Percentiles rank a stretch among this genome's conserved stretches.
Conservation (phyloP, 352 stramenopile genomes). For the Globisporangium nagaii region DNA sequence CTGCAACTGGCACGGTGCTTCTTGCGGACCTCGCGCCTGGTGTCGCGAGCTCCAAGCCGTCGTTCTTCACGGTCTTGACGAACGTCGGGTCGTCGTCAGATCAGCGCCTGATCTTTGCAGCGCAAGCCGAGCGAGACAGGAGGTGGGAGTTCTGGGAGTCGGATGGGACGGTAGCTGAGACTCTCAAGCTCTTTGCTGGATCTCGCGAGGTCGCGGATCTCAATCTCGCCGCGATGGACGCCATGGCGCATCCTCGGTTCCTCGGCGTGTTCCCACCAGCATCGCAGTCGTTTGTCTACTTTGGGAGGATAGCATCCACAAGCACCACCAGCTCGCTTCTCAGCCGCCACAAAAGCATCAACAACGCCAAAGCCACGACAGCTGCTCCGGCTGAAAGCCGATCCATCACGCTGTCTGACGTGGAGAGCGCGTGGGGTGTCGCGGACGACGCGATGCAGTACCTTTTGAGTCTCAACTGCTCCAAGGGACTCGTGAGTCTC, state of each 20-base stretch:
- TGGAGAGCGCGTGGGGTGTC: constrained; percentile 8
- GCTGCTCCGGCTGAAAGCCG: constrained; percentile 4
- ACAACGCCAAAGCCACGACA: background rate
- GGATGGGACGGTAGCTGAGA: constrained; percentile 38
- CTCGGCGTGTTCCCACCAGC: background rate
- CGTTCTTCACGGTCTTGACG: constrained; percentile 35
- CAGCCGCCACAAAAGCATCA: background rate
- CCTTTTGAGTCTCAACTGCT: constrained; percentile 24
- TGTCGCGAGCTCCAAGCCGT: constrained; percentile 18
- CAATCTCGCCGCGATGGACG: constrained; percentile 27
- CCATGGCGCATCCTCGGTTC: constrained; percentile 9
- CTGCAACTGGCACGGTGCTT: constrained; percentile 33
- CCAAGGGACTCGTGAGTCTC: constrained; percentile 32
- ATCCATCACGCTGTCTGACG: constrained; percentile 37
- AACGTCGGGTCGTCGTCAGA: background rate
- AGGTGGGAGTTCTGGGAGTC: constrained; percentile 49
- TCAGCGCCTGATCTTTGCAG: constrained; percentile 25
- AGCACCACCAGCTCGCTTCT: background rate
- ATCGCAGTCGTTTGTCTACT: constrained; percentile 21
- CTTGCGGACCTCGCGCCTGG: constrained; percentile 61
- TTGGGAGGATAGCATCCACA: constrained; percentile 6
- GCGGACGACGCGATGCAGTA: constrained; percentile 7
- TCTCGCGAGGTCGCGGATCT: constrained; percentile 27
- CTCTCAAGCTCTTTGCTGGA: constrained; percentile 22
- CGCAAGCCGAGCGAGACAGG: constrained; percentile 23